Base-by-base conservation (phyloP, 768 basidiomycete species). In the Mycena albidolilacea region DNA sequence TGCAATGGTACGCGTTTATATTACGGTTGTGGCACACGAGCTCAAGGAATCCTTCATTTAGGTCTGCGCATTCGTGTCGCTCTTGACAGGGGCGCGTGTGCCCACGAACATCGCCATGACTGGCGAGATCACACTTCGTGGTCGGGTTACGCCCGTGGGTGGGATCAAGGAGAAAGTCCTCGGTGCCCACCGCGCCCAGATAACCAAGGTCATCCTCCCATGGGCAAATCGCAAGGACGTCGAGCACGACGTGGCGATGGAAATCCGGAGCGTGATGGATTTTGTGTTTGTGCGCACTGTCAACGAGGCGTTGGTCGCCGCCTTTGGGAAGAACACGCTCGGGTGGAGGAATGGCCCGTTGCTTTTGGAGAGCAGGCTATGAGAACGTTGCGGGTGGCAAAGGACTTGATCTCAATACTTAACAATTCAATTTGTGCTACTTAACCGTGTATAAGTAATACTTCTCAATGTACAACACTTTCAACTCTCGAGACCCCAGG, bases 81-180 rank as follows among this genome's bases (percentile, higher is more conserved):
- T 97, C 15, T 84, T 97, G 35, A 95, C 92, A 0, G 94, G 93
- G 0, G 90, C 90, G 12, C 90, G 89, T 64, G 91, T 95, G 7
- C 90, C 93, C 6, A 86, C 90, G 19, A 87, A 91, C 74, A 85
- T 92, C 19, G 96, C 96, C 0, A 95, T 97, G 92, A 97, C 97
- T 0, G 97, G 97, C 64, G 97, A 97, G 90, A 93, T 97, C 65
- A 97, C 96, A 0, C 87, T 96, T 0, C 89, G 95, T 2, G 94
- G 95, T 17, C 90, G 90, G 9, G 92, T 96, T 44, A 93, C 92
- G 0, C 90, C 95, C 6, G 94, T 97, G 2, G 96, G 96, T 5
- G 96, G 96, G 0, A 94, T 97, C 82, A 96, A 96, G 79, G 96
- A 97, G 86, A 95, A 95, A 59, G 87, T 97, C 1, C 88, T 97